These are phyloP conservation scores for Cladosporium sp. DNA, from an alignment of 2,329 filamentous ascomycete species.

Conservation along the genomic window DNA sequence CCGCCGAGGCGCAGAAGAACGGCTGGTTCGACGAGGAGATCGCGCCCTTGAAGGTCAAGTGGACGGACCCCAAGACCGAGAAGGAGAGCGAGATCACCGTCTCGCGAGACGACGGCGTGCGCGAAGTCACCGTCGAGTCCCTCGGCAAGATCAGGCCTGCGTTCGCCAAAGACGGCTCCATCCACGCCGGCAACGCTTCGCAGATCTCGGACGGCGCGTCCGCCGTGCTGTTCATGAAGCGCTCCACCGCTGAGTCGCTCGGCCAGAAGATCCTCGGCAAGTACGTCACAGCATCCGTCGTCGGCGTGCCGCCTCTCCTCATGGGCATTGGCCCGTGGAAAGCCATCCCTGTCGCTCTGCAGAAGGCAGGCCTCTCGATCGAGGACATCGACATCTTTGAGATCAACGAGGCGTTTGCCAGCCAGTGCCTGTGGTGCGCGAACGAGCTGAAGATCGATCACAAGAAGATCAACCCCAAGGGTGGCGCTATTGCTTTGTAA, in stretches of 20 bases:
- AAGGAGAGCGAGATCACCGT: slow-evolving; percentile 83
- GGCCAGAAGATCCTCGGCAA: slow-evolving; percentile 90
- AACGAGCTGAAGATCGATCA: slow-evolving; percentile 79
- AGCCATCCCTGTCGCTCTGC: slow-evolving; percentile 87
- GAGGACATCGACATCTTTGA: slow-evolving; percentile 96
- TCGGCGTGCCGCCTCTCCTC: slow-evolving; percentile 86
- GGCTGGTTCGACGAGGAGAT: slow-evolving; percentile 96
- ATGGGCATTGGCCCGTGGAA: slow-evolving; percentile 97
- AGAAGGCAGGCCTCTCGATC: slow-evolving; percentile 80
- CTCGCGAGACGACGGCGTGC: slow-evolving; percentile 80
- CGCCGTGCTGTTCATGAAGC: slow-evolving; percentile 93
- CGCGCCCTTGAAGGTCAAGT: slow-evolving; percentile 79
- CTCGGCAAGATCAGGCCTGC: slow-evolving; percentile 89
- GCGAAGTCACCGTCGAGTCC: slow-evolving; percentile 80
- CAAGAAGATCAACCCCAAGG: slow-evolving; percentile 96
- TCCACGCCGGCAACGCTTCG: slow-evolving; percentile 94
- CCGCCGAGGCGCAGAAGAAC: slow-evolving; percentile 75
- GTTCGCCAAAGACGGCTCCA: slow-evolving; percentile 86
- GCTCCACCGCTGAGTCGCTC: slow-evolving; percentile 82
- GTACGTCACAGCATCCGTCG: slow-evolving; percentile 80
- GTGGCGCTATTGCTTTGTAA: slow-evolving; percentile 83
- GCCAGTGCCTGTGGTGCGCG: slow-evolving; percentile 90
- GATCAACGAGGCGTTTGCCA: slow-evolving; percentile 99
- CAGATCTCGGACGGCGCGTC: slow-evolving; percentile 96
- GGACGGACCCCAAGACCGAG: slow-evolving; percentile 85